phyloP scores from a whole-genome alignment of 23 red algal genomes.

The Chondrus crispus region DNA sequence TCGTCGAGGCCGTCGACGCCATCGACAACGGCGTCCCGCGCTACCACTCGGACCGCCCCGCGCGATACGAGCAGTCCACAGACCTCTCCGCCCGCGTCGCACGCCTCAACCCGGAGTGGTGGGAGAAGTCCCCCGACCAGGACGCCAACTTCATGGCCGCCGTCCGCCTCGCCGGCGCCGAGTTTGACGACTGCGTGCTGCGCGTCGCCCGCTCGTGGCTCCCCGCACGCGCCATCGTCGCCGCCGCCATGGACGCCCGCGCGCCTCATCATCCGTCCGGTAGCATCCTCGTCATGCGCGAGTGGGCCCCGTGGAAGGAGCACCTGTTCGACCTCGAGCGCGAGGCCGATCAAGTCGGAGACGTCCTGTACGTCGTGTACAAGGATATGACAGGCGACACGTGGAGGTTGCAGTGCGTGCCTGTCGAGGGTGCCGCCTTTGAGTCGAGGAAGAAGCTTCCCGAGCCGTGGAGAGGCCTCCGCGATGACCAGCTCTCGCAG shows the following conservation, averaged over 20 bases:
- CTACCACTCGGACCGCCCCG: conserved; percentile 64
- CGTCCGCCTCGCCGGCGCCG: conserved; percentile 68
- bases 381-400: conserved; percentile 50
- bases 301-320: conserved; percentile 94
- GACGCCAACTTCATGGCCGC: conserved; percentile 72
- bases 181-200: conserved; percentile 79
- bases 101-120: conserved; percentile 86
- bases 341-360: background rate
- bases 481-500: conserved; percentile 74
- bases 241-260: conserved; percentile 39
- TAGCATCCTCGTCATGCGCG: conserved; percentile 67
- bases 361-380: conserved; percentile 87
- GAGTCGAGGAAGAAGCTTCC: conserved; percentile 76
- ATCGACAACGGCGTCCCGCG: conserved; percentile 90
- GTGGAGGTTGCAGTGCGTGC: conserved; percentile 95
- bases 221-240: conserved; percentile 78
- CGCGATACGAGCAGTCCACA: conserved; percentile 65
- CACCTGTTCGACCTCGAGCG: conserved; percentile 87
- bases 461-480: conserved; percentile 80
- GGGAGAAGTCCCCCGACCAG: conserved; percentile 65
- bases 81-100: conserved; percentile 77
- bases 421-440: conserved; percentile 59
- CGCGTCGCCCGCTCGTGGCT: conserved; percentile 71
- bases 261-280: conserved; percentile 31
- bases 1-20: conserved; percentile 93